A percentile compares a stretch with the other conserved stretches of the same genome.
Evolutionary conservation across 2,329 filamentous ascomycete species (phyloP).

Genomic region (Microdochium bolleyi): DNA sequence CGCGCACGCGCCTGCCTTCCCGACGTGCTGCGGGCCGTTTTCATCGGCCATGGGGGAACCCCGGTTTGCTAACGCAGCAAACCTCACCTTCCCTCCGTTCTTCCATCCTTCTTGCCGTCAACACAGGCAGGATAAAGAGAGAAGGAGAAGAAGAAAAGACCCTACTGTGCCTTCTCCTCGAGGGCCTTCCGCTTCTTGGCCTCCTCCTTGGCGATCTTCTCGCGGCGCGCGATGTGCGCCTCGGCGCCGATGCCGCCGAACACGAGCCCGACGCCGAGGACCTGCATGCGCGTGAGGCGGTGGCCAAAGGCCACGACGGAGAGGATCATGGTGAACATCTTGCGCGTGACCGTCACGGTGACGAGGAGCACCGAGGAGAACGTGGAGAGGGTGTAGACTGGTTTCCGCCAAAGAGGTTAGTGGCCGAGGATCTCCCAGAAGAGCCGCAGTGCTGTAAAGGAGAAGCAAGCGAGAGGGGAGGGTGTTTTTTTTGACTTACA

Average conservation of each 20-base stretch:
- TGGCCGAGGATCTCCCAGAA: too few species aligned
- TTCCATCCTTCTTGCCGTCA: background rate
- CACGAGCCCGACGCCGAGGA: slow-evolving; percentile 84
- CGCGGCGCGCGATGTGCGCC: slow-evolving; percentile 68
- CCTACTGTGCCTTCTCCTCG: background rate
- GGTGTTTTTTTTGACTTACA: slow-evolving; percentile 52
- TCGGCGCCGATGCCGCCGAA: slow-evolving; percentile 95
- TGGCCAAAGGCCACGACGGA: slow-evolving; percentile 95
- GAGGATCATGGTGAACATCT: slow-evolving; percentile 99
- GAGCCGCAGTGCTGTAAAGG: background rate
- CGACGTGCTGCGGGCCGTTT: too few species aligned
- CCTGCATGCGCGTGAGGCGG: slow-evolving; percentile 78
- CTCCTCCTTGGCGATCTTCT: slow-evolving; percentile 74
- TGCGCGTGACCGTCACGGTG: slow-evolving; percentile 93
- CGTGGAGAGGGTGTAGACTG: slow-evolving; percentile 82
- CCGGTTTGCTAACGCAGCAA: too few species aligned
- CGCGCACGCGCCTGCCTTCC: too few species aligned
- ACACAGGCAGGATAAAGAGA: background rate
- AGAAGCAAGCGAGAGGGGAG: background rate
- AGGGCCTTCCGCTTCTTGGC: slow-evolving; percentile 40
- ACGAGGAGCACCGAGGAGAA: slow-evolving; percentile 90
- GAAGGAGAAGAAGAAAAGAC: background rate
- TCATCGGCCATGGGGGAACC: too few species aligned
- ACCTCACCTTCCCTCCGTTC: background rate
- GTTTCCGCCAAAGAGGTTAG: background rate